These are phyloP conservation scores for Fusarium staphyleae DNA, from an alignment of 2,329 filamentous ascomycete genomes.

Conservation along the genomic window DNA sequence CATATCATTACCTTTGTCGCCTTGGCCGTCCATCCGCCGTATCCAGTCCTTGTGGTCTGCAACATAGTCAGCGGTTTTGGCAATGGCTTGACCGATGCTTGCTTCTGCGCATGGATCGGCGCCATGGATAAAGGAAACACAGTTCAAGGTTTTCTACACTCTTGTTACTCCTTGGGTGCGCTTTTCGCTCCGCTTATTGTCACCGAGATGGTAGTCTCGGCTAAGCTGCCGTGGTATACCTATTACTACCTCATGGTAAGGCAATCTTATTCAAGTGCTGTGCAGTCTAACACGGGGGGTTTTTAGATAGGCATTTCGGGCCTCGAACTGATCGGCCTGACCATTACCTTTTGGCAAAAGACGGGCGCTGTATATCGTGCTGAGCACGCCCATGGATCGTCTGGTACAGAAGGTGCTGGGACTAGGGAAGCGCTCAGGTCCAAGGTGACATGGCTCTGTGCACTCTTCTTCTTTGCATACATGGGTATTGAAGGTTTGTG, in stretches of 20 bases:
- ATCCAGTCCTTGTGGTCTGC: conserved; percentile 67
- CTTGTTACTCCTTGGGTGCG: conserved; percentile 70
- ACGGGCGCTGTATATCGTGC: conserved; percentile 62
- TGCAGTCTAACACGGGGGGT: background rate
- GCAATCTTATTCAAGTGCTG: conserved; percentile 7
- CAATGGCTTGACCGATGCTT: conserved; percentile 66
- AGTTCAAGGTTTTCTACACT: conserved; percentile 70
- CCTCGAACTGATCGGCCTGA: conserved; percentile 62
- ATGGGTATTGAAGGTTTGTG: conserved; percentile 69
- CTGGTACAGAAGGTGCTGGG: conserved; percentile 37
- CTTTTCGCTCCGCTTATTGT: conserved; percentile 70
- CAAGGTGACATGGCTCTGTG: conserved; percentile 69
- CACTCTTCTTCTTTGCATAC: conserved; percentile 75
- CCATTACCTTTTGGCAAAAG: conserved; percentile 65
- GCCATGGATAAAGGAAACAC: conserved; percentile 73
- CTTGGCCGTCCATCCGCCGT: conserved; percentile 68
- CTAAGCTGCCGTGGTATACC: conserved; percentile 66
- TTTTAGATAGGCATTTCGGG: conserved; percentile 53
- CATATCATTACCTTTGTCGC: conserved; percentile 69
- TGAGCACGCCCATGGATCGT: conserved; percentile 42
- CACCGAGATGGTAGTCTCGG: conserved; percentile 70
- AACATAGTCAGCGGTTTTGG: conserved; percentile 72
- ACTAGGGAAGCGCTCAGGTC: conserved; percentile 51
- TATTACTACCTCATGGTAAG: conserved; percentile 77
- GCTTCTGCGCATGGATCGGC: conserved; percentile 61